A percentile compares a stretch with the other conserved stretches of the same genome.
These are phyloP conservation scores for Lachancea nothofagi DNA, from an alignment of 805 yeast species.

Conservation along the genomic window DNA sequence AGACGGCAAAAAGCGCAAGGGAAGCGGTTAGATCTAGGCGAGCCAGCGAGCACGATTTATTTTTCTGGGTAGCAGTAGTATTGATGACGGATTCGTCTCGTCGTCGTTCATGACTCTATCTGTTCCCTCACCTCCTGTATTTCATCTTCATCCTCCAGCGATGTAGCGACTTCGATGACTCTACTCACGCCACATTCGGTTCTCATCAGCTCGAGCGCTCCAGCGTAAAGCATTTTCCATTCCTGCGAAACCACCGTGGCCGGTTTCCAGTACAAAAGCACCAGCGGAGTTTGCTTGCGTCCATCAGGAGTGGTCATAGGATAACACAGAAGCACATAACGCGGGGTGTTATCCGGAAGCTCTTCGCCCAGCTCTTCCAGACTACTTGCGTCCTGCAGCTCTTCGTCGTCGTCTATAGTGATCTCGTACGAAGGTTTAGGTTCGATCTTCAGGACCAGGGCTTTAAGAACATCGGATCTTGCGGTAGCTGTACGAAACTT, in stretches of 20 bases:
- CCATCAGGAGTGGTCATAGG: slow-evolving; percentile 71
- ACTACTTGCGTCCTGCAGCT: slow-evolving; percentile 38
- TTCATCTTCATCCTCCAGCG: slow-evolving; percentile 32
- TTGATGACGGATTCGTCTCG: too few relatives aligned
- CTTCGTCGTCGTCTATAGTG: slow-evolving; percentile 45
- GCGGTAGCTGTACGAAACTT: slow-evolving; percentile 73
- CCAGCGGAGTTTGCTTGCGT: slow-evolving; percentile 64
- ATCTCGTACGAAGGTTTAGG: slow-evolving; percentile 32
- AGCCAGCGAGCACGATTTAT: too few relatives aligned
- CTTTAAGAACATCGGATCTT: slow-evolving; percentile 55
- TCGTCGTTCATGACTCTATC: slow-evolving; percentile 34
- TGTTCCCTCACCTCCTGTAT: slow-evolving; percentile 28
- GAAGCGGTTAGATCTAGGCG: too few relatives aligned
- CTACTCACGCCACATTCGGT: slow-evolving; percentile 69
- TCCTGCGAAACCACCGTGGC: slow-evolving; percentile 73
- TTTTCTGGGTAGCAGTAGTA: too few relatives aligned
- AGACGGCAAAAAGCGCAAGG: too few relatives aligned
- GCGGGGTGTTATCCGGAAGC: slow-evolving; percentile 75
- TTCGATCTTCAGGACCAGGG: slow-evolving; percentile 40
- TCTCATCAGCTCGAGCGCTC: slow-evolving; percentile 76
- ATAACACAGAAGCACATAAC: slow-evolving; percentile 70
- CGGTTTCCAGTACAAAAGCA: slow-evolving; percentile 83
- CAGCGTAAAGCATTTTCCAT: slow-evolving; percentile 83
- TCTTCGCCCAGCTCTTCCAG: slow-evolving; percentile 65
- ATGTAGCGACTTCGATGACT: slow-evolving; percentile 32